Evolutionary conservation across 164 flowering plant genomes (phyloP).

Genomic region (grape (Vitis vinifera)): ASM3070453v1 NC_081818.1:17636501-17637000

Average conservation of each 20-base stretch:
- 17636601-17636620: constrained; percentile 14
- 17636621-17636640: constrained; percentile 36
- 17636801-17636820: constrained; percentile 47
- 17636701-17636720: constrained; percentile 42
- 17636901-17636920: constrained; percentile 29
- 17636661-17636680: constrained; percentile 38
- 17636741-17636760: constrained; percentile 48
- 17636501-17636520: too few species aligned
- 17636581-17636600: neutral
- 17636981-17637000: too few species aligned
- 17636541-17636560: too few species aligned
- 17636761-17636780: constrained; percentile 47
- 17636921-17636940: constrained; percentile 40
- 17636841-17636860: too few species aligned
- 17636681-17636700: constrained; percentile 25
- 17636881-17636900: neutral
- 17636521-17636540: too few species aligned
- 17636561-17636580: too few species aligned
- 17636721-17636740: constrained; percentile 36
- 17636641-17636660: constrained; percentile 43
- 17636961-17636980: constrained; percentile 36
- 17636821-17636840: too few species aligned
- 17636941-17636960: constrained; percentile 37
- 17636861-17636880: constrained; percentile 3
- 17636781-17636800: constrained; percentile 58